These are phyloP conservation scores for Saccharomycopsis phalli DNA, from an alignment of 1,139 yeast genomes.

Conservation along the genomic window DNA sequence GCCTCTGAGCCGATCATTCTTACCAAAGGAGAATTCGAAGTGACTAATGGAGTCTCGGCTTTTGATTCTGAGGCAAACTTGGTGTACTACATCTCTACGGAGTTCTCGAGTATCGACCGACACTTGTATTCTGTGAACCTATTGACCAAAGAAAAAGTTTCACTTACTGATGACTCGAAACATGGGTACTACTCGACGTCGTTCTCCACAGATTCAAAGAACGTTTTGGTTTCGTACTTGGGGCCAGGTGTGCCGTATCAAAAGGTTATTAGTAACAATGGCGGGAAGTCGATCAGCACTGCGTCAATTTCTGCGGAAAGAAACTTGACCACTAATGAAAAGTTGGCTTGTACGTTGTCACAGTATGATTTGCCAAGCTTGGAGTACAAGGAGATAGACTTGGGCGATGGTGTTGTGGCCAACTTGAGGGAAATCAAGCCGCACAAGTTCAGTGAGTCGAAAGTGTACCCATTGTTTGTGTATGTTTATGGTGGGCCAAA, in stretches of 20 bases:
- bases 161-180: constrained; percentile 44
- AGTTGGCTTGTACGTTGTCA: constrained; percentile 32
- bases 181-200: constrained; percentile 66
- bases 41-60: constrained; percentile 50
- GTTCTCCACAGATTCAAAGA: constrained; percentile 61
- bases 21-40: constrained; percentile 67
- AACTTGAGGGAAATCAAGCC: constrained; percentile 61
- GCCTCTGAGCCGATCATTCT: constrained; percentile 42
- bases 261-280: constrained; percentile 44
- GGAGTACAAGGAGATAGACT: constrained; percentile 38
- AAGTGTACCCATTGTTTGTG: constrained; percentile 60
- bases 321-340: constrained; percentile 33
- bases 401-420: constrained; percentile 37
- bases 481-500: constrained; percentile 82
- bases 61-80: constrained; percentile 46
- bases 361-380: constrained; percentile 42
- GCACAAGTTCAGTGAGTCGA: constrained; percentile 42
- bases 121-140: constrained; percentile 48
- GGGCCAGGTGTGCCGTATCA: constrained; percentile 69
- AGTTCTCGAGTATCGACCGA: constrained; percentile 50
- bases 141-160: constrained; percentile 34
- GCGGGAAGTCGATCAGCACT: constrained; percentile 21
- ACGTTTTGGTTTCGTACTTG: constrained; percentile 44
- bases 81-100: constrained; percentile 63
- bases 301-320: constrained; percentile 22